Percentiles rank a stretch among this genome's conserved stretches.
Evolutionary conservation across 2,329 filamentous ascomycete genomes (phyloP).

Genomic region (Westerdykella sp.): DNA sequence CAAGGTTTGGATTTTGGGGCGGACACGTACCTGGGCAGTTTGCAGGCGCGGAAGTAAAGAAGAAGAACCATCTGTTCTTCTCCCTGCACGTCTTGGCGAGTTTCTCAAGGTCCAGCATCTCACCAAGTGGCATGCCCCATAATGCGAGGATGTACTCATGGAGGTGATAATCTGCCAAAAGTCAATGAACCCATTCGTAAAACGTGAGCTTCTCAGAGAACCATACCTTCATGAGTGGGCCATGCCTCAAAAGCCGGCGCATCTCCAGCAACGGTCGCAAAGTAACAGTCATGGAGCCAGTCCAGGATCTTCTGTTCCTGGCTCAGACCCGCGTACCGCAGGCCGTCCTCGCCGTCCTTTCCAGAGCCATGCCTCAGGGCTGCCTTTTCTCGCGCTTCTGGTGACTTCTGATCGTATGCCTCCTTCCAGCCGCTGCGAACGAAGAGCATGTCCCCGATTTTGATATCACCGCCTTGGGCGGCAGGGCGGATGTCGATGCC

Average conservation of each 20-base stretch:
- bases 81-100: slow-evolving; percentile 52
- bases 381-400: slow-evolving; percentile 29
- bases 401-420: slow-evolving; percentile 45
- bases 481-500: slow-evolving; percentile 55
- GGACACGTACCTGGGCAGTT: slow-evolving; percentile 47
- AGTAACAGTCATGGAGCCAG: slow-evolving; percentile 65
- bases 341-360: slow-evolving; percentile 32
- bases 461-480: slow-evolving; percentile 50
- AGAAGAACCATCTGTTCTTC: slow-evolving; percentile 53
- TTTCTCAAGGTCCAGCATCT: slow-evolving; percentile 45
- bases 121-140: slow-evolving; percentile 39
- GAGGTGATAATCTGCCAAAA: slow-evolving; percentile 22
- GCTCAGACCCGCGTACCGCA: slow-evolving; percentile 46
- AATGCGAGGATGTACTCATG: slow-evolving; percentile 36
- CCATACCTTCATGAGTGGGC: slow-evolving; percentile 44
- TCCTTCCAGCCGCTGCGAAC: slow-evolving; percentile 59
- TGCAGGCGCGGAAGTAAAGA: slow-evolving; percentile 55
- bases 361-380: slow-evolving; percentile 42
- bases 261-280: slow-evolving; percentile 60
- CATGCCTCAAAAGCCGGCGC: slow-evolving; percentile 58
- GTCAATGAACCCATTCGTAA: slow-evolving; percentile 3
- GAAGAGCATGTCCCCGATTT: slow-evolving; percentile 59
- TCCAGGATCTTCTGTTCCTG: slow-evolving; percentile 52
- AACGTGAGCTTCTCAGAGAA: background rate
- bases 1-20: background rate